A percentile compares a stretch with the other conserved stretches of the same genome.
Conservation (phyloP, 257 asterid genomes). For the Ilex asprella region DNA sequence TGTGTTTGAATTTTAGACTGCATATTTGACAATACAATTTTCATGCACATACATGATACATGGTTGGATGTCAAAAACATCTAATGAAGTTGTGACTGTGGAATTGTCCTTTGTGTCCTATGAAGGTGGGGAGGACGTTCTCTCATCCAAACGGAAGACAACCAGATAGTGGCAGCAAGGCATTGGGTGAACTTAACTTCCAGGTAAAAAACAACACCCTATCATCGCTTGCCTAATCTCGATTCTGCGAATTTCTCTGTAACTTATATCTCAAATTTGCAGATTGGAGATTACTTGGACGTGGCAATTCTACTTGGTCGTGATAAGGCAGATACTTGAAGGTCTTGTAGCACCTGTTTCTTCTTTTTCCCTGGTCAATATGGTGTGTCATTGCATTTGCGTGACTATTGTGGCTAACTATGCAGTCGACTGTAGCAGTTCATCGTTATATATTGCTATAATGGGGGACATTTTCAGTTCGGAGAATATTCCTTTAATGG, state of each 20-base stretch:
- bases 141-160: constrained; percentile 76
- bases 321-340: too few relatives aligned
- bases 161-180: constrained; percentile 71
- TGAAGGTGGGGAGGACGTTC: constrained; percentile 72
- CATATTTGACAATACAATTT: too few relatives aligned
- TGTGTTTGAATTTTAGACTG: too few relatives aligned
- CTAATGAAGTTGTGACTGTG: constrained; percentile 6
- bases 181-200: constrained; percentile 72
- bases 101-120: constrained; percentile 6
- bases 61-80: too few relatives aligned
- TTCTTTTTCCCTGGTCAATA: too few relatives aligned
- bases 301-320: constrained; percentile 49
- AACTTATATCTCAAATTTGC: constrained; percentile 24
- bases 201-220: constrained; percentile 37
- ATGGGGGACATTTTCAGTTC: too few relatives aligned
- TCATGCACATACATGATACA: too few relatives aligned
- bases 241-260: not conserved
- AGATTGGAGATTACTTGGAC: constrained; percentile 93
- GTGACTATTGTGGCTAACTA: too few relatives aligned
- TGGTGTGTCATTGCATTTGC: too few relatives aligned
- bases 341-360: too few relatives aligned
- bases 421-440: not conserved
- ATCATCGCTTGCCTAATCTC: not conserved
- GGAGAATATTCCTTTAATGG: too few relatives aligned
- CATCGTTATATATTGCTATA: not conserved